Evolutionary conservation across 1,284 basidiomycete species (phyloP), one percentile per base, ranked within the genome.

Genomic region (Cryptococcus amylolentus): DNA sequence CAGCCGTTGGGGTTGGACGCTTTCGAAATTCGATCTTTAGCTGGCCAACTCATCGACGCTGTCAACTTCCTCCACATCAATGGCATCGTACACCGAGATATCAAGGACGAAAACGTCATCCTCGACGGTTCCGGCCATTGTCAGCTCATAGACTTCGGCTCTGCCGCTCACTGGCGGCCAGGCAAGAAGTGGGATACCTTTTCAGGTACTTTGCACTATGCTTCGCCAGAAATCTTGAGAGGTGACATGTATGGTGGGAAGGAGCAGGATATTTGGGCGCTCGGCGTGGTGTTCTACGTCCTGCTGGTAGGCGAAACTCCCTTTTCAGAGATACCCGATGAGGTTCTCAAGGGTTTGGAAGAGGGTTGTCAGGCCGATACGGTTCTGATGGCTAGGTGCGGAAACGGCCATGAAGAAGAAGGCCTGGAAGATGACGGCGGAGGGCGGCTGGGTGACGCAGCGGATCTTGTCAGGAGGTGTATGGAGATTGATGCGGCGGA

Each of bases 261-360:
- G 75, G 92, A 95, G 72, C 94, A 98, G 77, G 95, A 98, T 67
- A 87, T 98, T 0, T 98, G 95, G 95, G 95, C 95, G 1, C 88
- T 96, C 56, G 95, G 95, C n/a, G 93, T 98, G 12, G 91, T 98
- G 16, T 91, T 88, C 12, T 98, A 94, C 73, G 96, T 98, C 54
- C 84, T 98, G 56, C 83, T 98, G 14, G 88, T 93, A 26, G 95
- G 95, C 20, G 92, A 97, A 79, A 96, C 91, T 67, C 93, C 94
- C 1, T 96, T 96, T 79, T 85, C 88, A 75, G 71, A 71, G 7
- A 59, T 78, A 31, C 70, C 70, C 7, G 73, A 75, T 49, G 74
- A 75, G 46, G 72, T 74, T 7, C 60, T 76, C 20, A 64, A 53
- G n/a, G 74, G 72, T 3, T 53, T 76, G 4, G 44, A 41, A 4